phyloP scores from a whole-genome alignment of 148 eudicot species.

The Vaccinium vitisidaea region DNA sequence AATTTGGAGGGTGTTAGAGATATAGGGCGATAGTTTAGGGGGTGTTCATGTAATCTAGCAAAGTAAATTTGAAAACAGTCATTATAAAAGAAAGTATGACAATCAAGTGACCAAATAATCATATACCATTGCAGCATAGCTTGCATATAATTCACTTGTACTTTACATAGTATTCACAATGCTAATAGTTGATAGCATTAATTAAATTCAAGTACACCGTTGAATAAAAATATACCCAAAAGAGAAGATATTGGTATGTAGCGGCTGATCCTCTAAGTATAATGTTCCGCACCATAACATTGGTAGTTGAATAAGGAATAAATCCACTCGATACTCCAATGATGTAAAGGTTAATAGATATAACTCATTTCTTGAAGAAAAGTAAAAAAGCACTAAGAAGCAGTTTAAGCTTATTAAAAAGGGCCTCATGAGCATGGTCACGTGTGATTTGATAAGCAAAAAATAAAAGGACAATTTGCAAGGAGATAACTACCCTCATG shows the following conservation, averaged over 20 bases:
- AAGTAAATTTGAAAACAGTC: not conserved
- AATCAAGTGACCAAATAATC: not conserved
- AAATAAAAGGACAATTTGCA: not conserved
- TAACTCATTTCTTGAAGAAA: not conserved
- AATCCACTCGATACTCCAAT: not conserved
- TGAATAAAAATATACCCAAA: not conserved
- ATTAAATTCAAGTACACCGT: not conserved
- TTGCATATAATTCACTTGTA: not conserved
- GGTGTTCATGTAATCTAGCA: too few species aligned
- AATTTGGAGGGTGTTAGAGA: too few species aligned
- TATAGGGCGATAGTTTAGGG: too few species aligned
- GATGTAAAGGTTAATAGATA: not conserved
- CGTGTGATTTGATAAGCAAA: not conserved
- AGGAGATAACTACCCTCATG: constrained; percentile 51
- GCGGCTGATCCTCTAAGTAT: not conserved
- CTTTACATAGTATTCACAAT: not conserved
- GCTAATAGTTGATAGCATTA: not conserved
- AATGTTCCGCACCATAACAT: not conserved
- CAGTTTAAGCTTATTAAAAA: not conserved
- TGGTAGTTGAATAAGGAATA: not conserved
- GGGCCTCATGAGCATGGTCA: not conserved
- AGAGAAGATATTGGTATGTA: too few species aligned
- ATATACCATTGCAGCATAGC: not conserved
- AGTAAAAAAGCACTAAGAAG: not conserved
- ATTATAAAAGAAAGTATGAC: not conserved